A percentile compares a stretch with the other conserved stretches of the same genome.
These are phyloP conservation scores for Leccinum subgranulosum DNA, from an alignment of 768 basidiomycete genomes.

Conservation along the genomic window DNA sequence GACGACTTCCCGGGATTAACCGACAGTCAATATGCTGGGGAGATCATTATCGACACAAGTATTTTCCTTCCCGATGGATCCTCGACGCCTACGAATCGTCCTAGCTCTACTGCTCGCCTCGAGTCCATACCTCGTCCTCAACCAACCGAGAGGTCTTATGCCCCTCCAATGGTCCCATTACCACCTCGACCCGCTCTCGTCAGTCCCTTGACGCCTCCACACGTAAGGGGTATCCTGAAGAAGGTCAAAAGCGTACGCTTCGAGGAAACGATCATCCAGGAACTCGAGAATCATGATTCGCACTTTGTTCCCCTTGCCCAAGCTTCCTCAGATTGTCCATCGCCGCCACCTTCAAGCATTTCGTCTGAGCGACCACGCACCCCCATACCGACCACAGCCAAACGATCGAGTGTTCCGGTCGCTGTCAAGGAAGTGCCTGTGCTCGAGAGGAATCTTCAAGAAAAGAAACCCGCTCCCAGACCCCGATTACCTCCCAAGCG, in stretches of 20 bases:
- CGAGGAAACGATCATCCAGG: constrained; percentile 18
- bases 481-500: constrained; percentile 16
- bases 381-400: constrained; percentile 3
- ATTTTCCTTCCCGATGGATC: constrained; percentile 11
- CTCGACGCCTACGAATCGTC: constrained; percentile 10
- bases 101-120: not conserved
- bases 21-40: constrained; percentile 1
- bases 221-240: constrained; percentile 38
- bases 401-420: not conserved
- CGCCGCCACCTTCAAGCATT: constrained; percentile 2
- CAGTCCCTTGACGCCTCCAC: constrained; percentile 27
- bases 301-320: not conserved
- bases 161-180: constrained; percentile 20
- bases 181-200: constrained; percentile 23
- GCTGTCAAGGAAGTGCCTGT: constrained; percentile 1
- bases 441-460: constrained; percentile 3
- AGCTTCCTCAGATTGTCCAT: constrained; percentile 2
- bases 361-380: constrained; percentile 12
- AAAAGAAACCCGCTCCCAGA: constrained; percentile 9
- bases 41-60: constrained; percentile 3
- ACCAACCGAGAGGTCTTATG: constrained; percentile 1
- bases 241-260: constrained; percentile 40
- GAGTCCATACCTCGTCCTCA: constrained; percentile 6
- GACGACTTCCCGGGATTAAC: constrained; percentile 11
- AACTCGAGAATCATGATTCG: not conserved